These are phyloP conservation scores for Hygrophorus pudorinus DNA, from an alignment of 768 basidiomycete genomes.

Conservation along the genomic window DNA sequence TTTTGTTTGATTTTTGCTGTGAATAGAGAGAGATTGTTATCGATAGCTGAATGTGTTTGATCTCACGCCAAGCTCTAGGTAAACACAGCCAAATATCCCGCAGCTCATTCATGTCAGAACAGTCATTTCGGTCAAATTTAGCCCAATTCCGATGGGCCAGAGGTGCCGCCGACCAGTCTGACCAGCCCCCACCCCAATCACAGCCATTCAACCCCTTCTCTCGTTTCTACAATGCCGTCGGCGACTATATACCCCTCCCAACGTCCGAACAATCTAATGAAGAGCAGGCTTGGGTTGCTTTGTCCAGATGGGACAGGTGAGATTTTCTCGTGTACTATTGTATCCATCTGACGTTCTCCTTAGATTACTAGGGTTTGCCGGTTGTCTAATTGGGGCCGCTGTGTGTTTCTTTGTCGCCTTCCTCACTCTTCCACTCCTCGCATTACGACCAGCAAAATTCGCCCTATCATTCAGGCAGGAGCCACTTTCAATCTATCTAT, in stretches of 20 bases:
- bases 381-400: constrained; percentile 79
- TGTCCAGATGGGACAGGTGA: constrained; percentile 90
- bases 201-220: constrained; percentile 60
- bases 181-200: constrained; percentile 26
- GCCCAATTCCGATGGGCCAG: constrained; percentile 85
- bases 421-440: constrained; percentile 56
- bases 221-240: constrained; percentile 78
- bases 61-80: too few relatives aligned
- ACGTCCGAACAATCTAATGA: constrained; percentile 80
- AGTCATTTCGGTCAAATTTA: constrained; percentile 62
- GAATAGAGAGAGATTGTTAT: too few relatives aligned
- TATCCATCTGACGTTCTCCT: neutral
- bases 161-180: constrained; percentile 63
- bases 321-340: constrained; percentile 7
- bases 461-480: constrained; percentile 2
- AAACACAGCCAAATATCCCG: too few relatives aligned
- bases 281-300: constrained; percentile 90
- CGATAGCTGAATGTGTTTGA: too few relatives aligned
- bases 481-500: constrained; percentile 12
- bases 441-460: constrained; percentile 20
- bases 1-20: too few relatives aligned
- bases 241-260: constrained; percentile 81
- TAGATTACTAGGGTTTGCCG: constrained; percentile 88
- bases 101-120: constrained; percentile 33
- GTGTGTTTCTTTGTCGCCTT: constrained; percentile 94